phyloP scores from a whole-genome alignment of 805 yeast genomes.

The Starmerella khaoyaiensis region DNA sequence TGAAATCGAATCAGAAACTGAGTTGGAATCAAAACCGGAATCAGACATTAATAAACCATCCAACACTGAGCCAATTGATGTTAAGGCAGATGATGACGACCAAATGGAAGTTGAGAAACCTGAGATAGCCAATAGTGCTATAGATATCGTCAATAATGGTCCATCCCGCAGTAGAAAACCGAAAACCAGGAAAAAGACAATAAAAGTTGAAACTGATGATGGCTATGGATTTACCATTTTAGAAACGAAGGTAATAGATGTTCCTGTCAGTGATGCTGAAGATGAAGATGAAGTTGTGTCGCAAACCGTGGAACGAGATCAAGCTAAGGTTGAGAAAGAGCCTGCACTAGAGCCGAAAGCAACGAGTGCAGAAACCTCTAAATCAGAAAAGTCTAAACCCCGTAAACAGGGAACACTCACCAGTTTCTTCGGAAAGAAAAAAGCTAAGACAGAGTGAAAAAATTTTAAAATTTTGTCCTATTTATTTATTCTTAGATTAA shows the following conservation, averaged over 20 bases:
- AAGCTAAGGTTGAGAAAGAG: neutral
- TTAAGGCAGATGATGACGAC: neutral
- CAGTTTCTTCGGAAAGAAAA: neutral
- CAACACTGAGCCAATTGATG: neutral
- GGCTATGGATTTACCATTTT: slow-evolving; percentile 1
- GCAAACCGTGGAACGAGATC: neutral
- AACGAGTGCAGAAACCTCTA: neutral
- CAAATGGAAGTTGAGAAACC: slow-evolving; percentile 5
- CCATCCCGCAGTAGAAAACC: neutral
- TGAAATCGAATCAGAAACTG: no score
- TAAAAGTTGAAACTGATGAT: neutral
- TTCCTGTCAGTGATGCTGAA: neutral
- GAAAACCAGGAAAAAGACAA: neutral
- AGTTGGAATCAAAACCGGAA: no score
- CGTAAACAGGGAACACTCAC: neutral
- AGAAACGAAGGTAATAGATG: neutral
- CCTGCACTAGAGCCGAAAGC: neutral
- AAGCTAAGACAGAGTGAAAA: no score
- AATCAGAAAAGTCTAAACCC: slow-evolving; percentile 1
- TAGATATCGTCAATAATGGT: neutral
- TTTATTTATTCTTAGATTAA: no score
- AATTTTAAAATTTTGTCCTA: no score
- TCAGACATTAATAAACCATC: no score
- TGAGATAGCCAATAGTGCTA: neutral
- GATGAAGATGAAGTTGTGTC: neutral